Evolutionary conservation across 2,329 filamentous ascomycete species (phyloP), one percentile per base, ranked within the genome.

Genomic region (Sclerotinia subarctica): DNA sequence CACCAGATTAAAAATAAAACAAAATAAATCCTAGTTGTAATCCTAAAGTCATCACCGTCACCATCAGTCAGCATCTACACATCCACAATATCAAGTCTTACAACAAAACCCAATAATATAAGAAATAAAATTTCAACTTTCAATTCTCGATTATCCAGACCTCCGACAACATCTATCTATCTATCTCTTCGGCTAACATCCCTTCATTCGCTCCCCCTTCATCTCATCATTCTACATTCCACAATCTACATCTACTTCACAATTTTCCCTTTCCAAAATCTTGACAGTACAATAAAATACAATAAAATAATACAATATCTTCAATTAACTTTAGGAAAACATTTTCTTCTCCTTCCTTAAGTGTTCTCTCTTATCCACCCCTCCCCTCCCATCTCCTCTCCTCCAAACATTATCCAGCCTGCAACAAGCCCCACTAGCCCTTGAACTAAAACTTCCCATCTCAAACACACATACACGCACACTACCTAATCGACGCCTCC

Each of bases 401-500:
- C 29, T 17, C 35, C 17, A 1, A 10, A n/a, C 6, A 24, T 35
- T 8, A 32, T 21, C 54, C 29, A 10, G 13, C 53, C 53, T 42
- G 2, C 2, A 42, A 29, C 24, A 21, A 5, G 44, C 15, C 24
- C 42, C 29, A 19, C 38, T 15, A 42, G 38, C 38, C 38, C 11
- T 42, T 42, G 38, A 42, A 42, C 38, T 13, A 42, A 42, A 15
- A 42, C 10, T 15, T 42, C 1, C 13, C 4, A 42, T 13, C 38
- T 42, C 38, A 42, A 42, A 42, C 11, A 42, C 42, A 10, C 13
- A 47, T 13, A 44, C 26, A 13, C 52, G 26, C 58, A 42, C 49
- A 17, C 42, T 29, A 47, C 32, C 59, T 66, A 29, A 66, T 52
- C 19, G 63, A 62, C 59, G 70, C 72, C 44, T 74, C 82, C 70